Base-by-base conservation (phyloP, 768 basidiomycete species). In the Pisolithus marmoratus region DNA sequence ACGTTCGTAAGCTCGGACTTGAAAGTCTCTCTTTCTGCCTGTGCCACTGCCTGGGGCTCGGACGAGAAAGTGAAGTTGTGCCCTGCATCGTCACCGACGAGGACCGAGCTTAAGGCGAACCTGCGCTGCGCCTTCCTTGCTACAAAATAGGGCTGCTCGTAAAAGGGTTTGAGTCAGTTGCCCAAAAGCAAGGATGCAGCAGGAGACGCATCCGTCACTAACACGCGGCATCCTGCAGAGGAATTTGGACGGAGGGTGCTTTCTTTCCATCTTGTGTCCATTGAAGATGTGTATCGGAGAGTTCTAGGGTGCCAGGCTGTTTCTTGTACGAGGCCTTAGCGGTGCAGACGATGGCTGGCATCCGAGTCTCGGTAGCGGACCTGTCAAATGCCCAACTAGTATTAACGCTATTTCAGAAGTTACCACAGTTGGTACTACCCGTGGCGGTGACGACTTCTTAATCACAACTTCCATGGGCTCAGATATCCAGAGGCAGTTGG, bases 311-410 rank as follows among this genome's bases (percentile, higher is more conserved):
- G 54, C 91, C 92, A 15, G 77, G 66, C 47, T 77, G 68, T 74
- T 94, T 94, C 73, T 94, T 94, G 82, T 86, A 94, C 54, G 83
- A 81, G 58, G 86, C 85, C 70, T 81, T 83, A 50, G 87, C 88
- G 63, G 82, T 79, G 72, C 81, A 84, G 65, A 81, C 74, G 68
- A 74, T 74, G 67, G 81, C 72, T 76, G 83, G 80, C 84, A 86
- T 85, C 61, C 48, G 47, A 38, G 53, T 52, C 52, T 55, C 57
- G 24, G 49, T 55, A 27, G 23, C 46, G 19, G 46, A 52, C 57
- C 14, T 31, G 31, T 41, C 46, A 26, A 42, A n/a, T n/a, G n/a
- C n/a, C n/a, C n/a, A n/a, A n/a, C n/a, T 46, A 49, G 40, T 48
- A 43, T 59, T 51, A 49, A 27, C 19, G 36, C 41, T 31, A 36